phyloP scores from a whole-genome alignment of 2,329 filamentous ascomycete genomes.

The Trichophyton verrucosum region DNA sequence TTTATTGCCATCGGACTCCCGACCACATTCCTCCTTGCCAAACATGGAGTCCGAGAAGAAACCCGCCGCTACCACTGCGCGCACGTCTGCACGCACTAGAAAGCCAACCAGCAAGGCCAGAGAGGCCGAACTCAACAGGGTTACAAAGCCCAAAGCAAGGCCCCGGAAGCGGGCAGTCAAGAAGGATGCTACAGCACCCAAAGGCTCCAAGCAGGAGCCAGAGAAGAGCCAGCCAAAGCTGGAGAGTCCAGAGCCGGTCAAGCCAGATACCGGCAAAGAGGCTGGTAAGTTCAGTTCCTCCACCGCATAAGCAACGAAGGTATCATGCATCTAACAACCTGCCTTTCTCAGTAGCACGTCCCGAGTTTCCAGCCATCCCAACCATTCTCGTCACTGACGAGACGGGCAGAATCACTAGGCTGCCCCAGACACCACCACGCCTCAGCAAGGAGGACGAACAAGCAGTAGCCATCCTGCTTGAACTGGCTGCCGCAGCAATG shows the following conservation, averaged over 20 bases:
- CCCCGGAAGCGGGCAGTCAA: slow-evolving; percentile 1
- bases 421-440: slow-evolving; percentile 1
- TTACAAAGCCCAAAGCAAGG: slow-evolving; percentile 2
- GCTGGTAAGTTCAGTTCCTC: neutral
- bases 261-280: neutral
- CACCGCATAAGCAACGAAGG: too few species aligned
- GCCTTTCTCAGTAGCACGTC: neutral
- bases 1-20: neutral
- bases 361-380: neutral
- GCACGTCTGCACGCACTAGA: slow-evolving; percentile 20
- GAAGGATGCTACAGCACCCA: neutral
- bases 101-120: slow-evolving; percentile 22
- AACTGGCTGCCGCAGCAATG: slow-evolving; percentile 14
- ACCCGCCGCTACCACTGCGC: neutral
- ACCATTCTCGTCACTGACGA: neutral
- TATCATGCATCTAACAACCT: neutral
- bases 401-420: neutral
- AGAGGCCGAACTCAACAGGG: slow-evolving; percentile 16
- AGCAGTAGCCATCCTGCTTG: slow-evolving; percentile 13
- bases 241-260: slow-evolving; percentile 9
- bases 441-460: slow-evolving; percentile 12
- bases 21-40: neutral
- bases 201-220: neutral
- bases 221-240: slow-evolving; percentile 11
- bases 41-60: neutral